These are phyloP conservation scores for Nicotiana attenuata DNA, from an alignment of 257 asterid genomes.

Conservation along the genomic window DNA sequence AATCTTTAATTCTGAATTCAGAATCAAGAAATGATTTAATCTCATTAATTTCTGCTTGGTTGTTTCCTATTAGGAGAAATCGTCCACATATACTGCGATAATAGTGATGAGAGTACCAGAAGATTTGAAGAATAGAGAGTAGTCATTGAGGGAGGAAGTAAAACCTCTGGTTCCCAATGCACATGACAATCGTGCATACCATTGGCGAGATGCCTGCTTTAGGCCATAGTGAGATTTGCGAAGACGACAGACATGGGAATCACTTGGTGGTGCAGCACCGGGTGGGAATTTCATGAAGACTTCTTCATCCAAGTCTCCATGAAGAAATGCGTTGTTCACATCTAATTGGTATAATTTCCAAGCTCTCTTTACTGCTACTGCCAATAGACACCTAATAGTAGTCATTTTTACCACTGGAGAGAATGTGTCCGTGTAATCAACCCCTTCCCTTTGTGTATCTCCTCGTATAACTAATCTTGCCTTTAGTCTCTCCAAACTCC, in stretches of 20 bases:
- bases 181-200: not conserved
- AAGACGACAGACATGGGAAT: too few relatives aligned
- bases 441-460: too few relatives aligned
- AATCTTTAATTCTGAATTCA: not conserved
- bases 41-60: not conserved
- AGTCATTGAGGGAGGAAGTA: too few relatives aligned
- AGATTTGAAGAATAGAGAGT: not conserved
- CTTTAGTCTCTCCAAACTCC: not conserved
- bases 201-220: not conserved
- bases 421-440: not conserved
- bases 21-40: not conserved
- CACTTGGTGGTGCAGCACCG: too few relatives aligned
- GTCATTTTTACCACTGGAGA: not conserved
- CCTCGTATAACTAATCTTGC: not conserved
- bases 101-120: not conserved
- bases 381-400: too few relatives aligned
- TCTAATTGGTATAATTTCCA: too few relatives aligned
- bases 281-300: too few relatives aligned
- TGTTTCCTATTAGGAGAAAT: not conserved
- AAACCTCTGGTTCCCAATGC: not conserved
- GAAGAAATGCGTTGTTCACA: too few relatives aligned
- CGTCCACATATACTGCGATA: not conserved
- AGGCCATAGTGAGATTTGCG: not conserved
- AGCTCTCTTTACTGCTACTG: too few relatives aligned
- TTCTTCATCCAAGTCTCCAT: too few relatives aligned